Conservation (phyloP, 768 basidiomycete species). For the Mycena rebaudengoi region DNA sequence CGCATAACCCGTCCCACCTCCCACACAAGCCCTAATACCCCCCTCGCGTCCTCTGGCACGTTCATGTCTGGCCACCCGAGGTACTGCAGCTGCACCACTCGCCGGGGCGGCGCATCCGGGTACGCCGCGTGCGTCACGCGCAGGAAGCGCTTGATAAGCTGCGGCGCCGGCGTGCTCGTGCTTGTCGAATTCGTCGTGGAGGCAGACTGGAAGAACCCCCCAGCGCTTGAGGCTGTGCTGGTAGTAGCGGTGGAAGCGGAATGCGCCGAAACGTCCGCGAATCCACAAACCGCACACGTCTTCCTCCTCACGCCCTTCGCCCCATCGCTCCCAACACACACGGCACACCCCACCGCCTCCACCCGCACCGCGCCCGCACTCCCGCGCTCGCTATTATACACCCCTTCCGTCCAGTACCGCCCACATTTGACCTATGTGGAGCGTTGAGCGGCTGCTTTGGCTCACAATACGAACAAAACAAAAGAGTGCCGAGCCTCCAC, state of each 20-base stretch:
- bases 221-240: conserved; percentile 4
- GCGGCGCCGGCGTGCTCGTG: conserved; percentile 26
- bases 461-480: no score
- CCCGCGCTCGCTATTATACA: conserved; percentile 73
- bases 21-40: conserved; percentile 75
- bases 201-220: conserved; percentile 1
- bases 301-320: conserved; percentile 30
- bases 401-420: conserved; percentile 80
- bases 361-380: conserved; percentile 33
- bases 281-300: no score
- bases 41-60: conserved; percentile 85
- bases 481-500: no score
- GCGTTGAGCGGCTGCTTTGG: no score
- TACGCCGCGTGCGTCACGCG: conserved; percentile 69
- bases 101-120: conserved; percentile 67
- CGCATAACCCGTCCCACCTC: conserved; percentile 64
- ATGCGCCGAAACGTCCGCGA: no score
- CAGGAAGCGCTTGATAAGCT: conserved; percentile 67
- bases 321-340: not conserved
- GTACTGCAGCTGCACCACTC: conserved; percentile 89
- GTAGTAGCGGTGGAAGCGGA: no score
- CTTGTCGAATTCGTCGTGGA: not conserved
- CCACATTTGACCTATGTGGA: conserved; percentile 87
- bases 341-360: conserved; percentile 24
- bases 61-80: conserved; percentile 97